Evolutionary conservation across 192 early-diverging fungal species (phyloP), one percentile per base, ranked within the genome.

Genomic region (Dispira parvispora): DNA sequence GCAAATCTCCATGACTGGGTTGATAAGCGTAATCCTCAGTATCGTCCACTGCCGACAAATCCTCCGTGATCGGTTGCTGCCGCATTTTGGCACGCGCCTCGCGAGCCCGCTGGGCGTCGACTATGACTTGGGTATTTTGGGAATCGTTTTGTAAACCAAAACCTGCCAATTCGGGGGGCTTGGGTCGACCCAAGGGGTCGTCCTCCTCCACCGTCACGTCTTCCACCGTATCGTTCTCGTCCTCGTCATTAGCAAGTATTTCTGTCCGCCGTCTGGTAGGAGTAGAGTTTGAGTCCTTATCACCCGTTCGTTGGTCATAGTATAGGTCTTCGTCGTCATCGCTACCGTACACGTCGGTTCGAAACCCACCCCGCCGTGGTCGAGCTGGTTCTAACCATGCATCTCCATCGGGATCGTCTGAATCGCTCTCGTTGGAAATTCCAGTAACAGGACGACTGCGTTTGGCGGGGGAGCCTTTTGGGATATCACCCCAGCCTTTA

Each of bases 1-100:
- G 47, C 47, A 50, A 20, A 20, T 23, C 47, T 50, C 47, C 47
- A 50, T 20, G 47, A 23, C 47, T 16, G 9, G 47, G 47, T 8
- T 50, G 47, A 8, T 50, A 50, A 23, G 47, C 47, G 21, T 50
- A 50, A 23, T 50, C 47, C 47, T 50, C 18, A 50, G 47, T 8
- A 23, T 50, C 47, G 21, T 23, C 67, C 69, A 27, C 71, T 67
- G 43, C 73, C 73, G 42, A 23, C 69, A 65, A 42, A 70, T 14
- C 12, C 38, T 43, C 6, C 65, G 65, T 25, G 46, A 43, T 16
- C 56, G 65, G 50, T 64, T 52, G 18, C 63, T 53, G 16, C 65
- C 52, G 64, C 21, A 23, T 8, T 50, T 50, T 50, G 47, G 47
- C 18, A 5, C 47, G 47, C 3, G 21, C 16, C 47, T 16, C 9